phyloP scores from a whole-genome alignment of 2,329 filamentous ascomycete genomes.

The Talaromyces sp. region DNA sequence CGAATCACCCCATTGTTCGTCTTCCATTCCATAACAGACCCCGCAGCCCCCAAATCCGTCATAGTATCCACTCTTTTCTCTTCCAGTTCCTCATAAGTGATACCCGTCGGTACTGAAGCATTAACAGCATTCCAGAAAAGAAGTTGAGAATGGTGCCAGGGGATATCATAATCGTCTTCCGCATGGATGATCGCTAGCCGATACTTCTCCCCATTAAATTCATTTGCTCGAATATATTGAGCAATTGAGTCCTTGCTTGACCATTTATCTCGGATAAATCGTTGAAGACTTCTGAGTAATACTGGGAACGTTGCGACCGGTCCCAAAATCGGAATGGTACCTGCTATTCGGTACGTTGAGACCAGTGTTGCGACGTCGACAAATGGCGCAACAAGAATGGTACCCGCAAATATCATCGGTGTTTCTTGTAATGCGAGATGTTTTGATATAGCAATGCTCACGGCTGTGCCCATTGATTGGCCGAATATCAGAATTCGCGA shows the following conservation, averaged over 20 bases:
- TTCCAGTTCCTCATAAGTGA: constrained; percentile 52
- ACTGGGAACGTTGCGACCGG: constrained; percentile 54
- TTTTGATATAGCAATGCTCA: constrained; percentile 50
- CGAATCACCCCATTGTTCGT: constrained; percentile 54
- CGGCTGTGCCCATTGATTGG: constrained; percentile 63
- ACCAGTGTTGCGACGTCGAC: constrained; percentile 57
- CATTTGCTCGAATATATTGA: constrained; percentile 10
- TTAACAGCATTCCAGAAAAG: constrained; percentile 56
- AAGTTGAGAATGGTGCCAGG: constrained; percentile 24
- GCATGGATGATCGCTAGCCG: constrained; percentile 39
- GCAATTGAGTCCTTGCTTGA: constrained; percentile 14
- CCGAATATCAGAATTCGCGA: constrained; percentile 61
- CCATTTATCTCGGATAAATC: constrained; percentile 16
- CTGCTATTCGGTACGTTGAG: constrained; percentile 60
- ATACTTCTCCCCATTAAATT: constrained; percentile 26
- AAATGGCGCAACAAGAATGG: constrained; percentile 61
- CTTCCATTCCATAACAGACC: constrained; percentile 53
- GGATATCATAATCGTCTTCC: constrained; percentile 40
- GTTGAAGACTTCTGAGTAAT: constrained; percentile 12
- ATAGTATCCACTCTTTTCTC: constrained; percentile 45
- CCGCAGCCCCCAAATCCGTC: constrained; percentile 51
- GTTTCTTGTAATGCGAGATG: constrained; percentile 46
- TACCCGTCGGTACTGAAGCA: constrained; percentile 42
- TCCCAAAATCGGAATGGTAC: constrained; percentile 57
- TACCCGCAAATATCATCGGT: constrained; percentile 56